Percentiles rank a stretch among this genome's conserved stretches.
phyloP scores from a whole-genome alignment of 2,329 filamentous ascomycete genomes.

The Epichloe baconii region DNA sequence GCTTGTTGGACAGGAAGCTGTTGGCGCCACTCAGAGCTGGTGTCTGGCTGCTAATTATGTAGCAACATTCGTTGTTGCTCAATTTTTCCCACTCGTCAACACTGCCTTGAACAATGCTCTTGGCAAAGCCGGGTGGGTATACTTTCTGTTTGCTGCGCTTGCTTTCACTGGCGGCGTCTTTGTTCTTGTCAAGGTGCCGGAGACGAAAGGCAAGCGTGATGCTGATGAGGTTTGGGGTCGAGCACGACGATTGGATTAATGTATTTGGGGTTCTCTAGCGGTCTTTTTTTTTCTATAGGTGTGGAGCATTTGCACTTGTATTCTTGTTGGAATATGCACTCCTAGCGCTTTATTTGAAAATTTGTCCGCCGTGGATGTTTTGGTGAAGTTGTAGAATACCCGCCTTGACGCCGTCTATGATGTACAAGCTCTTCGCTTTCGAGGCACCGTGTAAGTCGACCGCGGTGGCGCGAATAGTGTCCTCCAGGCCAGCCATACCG shows the following conservation, averaged over 20 bases:
- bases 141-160: conserved; percentile 77
- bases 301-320: background rate
- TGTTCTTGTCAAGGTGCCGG: conserved; percentile 62
- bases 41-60: conserved; percentile 78
- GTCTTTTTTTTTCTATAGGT: background rate
- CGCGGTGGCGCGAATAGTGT: conserved; percentile 59
- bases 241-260: conserved; percentile 37
- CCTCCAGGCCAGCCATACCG: conserved; percentile 78
- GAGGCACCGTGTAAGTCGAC: conserved; percentile 30
- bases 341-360: conserved; percentile 18
- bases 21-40: conserved; percentile 84
- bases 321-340: background rate
- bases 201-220: conserved; percentile 75
- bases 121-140: conserved; percentile 68
- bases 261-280: background rate
- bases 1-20: conserved; percentile 78
- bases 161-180: conserved; percentile 59
- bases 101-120: conserved; percentile 49
- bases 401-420: conserved; percentile 70
- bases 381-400: conserved; percentile 51
- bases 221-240: conserved; percentile 87
- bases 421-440: conserved; percentile 23
- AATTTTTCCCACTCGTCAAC: conserved; percentile 88
- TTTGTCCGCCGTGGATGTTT: conserved; percentile 28
- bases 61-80: conserved; percentile 82